Conservation (phyloP, 208 protist genomes). For the Trichomonas gallinae region DNA sequence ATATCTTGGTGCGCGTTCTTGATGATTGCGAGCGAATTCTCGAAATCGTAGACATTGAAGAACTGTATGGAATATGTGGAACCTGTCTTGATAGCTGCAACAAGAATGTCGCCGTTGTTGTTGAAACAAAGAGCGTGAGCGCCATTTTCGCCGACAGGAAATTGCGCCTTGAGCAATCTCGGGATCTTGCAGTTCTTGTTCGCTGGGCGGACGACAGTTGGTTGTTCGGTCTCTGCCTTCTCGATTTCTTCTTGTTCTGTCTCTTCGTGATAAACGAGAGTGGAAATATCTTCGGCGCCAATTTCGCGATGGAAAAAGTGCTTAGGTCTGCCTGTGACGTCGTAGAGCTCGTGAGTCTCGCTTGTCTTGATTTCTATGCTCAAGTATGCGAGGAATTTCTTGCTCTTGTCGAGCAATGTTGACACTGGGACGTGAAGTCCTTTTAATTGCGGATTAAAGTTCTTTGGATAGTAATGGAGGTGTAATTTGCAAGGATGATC, state of each 20-base stretch:
- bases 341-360: not conserved
- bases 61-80: not conserved
- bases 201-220: not conserved
- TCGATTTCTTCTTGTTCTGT: not conserved
- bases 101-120: not conserved
- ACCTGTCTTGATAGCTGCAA: not conserved
- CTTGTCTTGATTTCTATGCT: not conserved
- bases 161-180: not conserved
- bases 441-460: not conserved
- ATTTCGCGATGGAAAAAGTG: slow-evolving; percentile 7
- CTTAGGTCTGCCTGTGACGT: not conserved
- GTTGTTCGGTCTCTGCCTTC: not conserved
- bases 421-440: not conserved
- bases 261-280: not conserved
- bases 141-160: not conserved
- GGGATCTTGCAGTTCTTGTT: not conserved
- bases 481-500: not conserved
- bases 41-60: not conserved
- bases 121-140: not conserved
- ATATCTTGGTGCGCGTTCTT: not conserved
- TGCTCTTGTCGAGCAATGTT: not conserved
- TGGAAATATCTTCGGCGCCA: not conserved
- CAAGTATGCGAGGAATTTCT: not conserved
- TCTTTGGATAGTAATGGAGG: not conserved
- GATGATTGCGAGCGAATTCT: not conserved